These are phyloP conservation scores for Paraconiothyrium brasiliense DNA, from an alignment of 2,329 filamentous ascomycete species.

Conservation along the genomic window DNA sequence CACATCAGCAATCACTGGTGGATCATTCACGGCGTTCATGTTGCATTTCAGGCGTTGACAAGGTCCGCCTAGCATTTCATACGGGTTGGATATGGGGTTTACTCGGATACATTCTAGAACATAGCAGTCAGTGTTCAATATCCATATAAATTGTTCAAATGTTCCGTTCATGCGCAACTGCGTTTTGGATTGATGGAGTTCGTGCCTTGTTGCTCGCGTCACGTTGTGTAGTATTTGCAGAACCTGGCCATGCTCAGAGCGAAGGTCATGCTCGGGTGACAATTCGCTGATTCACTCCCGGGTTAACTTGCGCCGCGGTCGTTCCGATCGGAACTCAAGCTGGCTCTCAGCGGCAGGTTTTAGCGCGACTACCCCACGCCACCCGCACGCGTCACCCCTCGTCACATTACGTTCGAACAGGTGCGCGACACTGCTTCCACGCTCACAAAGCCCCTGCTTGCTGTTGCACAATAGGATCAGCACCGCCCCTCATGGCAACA, in stretches of 20 bases:
- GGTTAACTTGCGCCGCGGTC: background rate
- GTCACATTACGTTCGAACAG: background rate
- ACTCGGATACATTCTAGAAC: too few species aligned
- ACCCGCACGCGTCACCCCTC: background rate
- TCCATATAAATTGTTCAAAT: background rate
- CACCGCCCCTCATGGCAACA: background rate
- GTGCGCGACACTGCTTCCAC: background rate
- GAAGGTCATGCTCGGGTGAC: background rate
- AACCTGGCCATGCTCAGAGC: background rate
- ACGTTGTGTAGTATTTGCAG: background rate
- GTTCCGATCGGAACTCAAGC: background rate
- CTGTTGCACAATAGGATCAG: background rate
- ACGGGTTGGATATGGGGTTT: conserved; percentile 4
- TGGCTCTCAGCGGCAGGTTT: background rate
- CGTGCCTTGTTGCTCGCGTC: background rate
- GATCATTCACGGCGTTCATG: conserved; percentile 5
- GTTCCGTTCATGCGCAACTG: background rate
- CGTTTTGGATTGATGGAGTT: background rate
- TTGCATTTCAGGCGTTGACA: conserved; percentile 15
- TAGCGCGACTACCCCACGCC: background rate
- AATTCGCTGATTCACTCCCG: background rate
- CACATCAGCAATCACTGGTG: background rate
- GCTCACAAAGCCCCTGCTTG: background rate
- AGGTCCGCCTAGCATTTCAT: conserved; percentile 4
- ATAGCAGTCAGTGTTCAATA: background rate